Evolutionary conservation across 257 asterid species (phyloP).

Genomic region (Dorcoceras hygrometricum): DNA sequence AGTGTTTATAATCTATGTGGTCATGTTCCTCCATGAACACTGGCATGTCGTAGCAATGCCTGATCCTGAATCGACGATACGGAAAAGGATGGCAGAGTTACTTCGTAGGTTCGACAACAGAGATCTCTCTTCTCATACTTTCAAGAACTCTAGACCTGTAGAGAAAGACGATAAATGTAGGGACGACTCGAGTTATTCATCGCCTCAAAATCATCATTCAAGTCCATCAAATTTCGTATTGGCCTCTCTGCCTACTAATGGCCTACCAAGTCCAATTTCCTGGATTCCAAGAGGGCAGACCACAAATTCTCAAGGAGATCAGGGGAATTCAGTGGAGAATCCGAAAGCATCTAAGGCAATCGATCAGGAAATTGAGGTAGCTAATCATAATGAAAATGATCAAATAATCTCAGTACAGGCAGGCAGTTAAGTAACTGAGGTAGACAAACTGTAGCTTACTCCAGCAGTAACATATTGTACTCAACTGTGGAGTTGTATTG

Average conservation of each 20-base stretch:
- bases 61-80: slow-evolving; percentile 17
- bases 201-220: not conserved
- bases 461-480: not conserved
- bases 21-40: slow-evolving; percentile 34
- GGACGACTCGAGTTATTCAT: slow-evolving; percentile 8
- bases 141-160: slow-evolving; percentile 24
- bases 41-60: slow-evolving; percentile 20
- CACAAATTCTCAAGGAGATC: not conserved
- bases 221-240: slow-evolving; percentile 16
- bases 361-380: not conserved
- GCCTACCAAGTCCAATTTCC: slow-evolving; percentile 26
- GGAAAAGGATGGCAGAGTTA: slow-evolving; percentile 16
- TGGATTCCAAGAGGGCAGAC: slow-evolving; percentile 25
- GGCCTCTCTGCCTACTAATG: slow-evolving; percentile 10
- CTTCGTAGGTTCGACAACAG: slow-evolving; percentile 25
- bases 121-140: slow-evolving; percentile 33
- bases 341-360: not conserved
- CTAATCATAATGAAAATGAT: not conserved
- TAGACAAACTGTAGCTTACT: not conserved
- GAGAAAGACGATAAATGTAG: not conserved
- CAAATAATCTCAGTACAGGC: not conserved
- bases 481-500: not conserved
- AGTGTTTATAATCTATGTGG: slow-evolving; percentile 23
- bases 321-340: not conserved
- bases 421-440: not conserved